Evolutionary conservation across 2,329 filamentous ascomycete genomes (phyloP).

Genomic region (Coniochaeta sp.): DNA sequence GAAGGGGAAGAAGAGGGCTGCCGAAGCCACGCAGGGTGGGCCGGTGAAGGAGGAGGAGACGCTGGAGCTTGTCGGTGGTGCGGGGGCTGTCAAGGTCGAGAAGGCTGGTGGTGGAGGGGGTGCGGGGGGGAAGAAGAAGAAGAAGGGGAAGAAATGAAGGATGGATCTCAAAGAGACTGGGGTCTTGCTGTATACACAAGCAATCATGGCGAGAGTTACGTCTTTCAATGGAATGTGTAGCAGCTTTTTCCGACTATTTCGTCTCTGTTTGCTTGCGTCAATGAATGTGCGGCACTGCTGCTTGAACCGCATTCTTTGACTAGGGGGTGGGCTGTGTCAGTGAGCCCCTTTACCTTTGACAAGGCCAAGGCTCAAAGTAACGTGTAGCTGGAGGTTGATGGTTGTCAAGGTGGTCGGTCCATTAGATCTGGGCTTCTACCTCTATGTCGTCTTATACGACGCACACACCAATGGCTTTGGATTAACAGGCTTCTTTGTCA

Average conservation of each 20-base stretch:
- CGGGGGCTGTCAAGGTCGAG: slow-evolving; percentile 56
- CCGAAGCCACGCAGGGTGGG: slow-evolving; percentile 78
- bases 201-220: background rate
- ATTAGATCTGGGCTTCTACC: no score
- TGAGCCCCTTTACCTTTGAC: no score
- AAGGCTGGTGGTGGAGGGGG: slow-evolving; percentile 33
- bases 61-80: slow-evolving; percentile 55
- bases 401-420: no score
- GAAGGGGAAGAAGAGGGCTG: slow-evolving; percentile 79
- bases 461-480: no score
- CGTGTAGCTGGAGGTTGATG: no score
- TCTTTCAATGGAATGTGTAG: background rate
- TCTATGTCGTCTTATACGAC: no score
- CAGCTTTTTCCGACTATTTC: no score
- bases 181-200: background rate
- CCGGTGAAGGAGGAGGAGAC: slow-evolving; percentile 67
- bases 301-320: background rate
- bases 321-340: background rate
- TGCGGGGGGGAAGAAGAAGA: slow-evolving; percentile 21
- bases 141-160: slow-evolving; percentile 40
- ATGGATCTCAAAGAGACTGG: background rate
- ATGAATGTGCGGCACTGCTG: background rate
- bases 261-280: no score
- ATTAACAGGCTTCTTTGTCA: no score
- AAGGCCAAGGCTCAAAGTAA: no score